Conservation (phyloP, 2,329 filamentous ascomycete species). For the Arthrobotrys sphaeroides region DNA sequence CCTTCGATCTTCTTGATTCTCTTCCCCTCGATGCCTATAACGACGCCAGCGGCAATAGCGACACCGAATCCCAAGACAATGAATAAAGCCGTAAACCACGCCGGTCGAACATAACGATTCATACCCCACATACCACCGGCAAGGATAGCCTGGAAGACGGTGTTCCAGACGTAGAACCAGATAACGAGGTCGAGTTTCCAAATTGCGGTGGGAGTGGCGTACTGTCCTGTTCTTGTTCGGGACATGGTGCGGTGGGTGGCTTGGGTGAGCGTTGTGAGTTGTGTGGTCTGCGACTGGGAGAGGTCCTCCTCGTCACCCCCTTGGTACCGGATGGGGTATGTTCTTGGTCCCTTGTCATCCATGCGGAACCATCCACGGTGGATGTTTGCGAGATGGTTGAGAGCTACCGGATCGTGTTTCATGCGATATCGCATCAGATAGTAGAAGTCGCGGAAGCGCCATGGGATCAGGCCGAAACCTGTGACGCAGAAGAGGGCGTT, state of each 20-base stretch:
- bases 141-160: conserved; percentile 76
- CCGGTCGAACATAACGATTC: conserved; percentile 76
- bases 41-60: conserved; percentile 73
- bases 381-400: conserved; percentile 77
- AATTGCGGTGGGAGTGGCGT: conserved; percentile 74
- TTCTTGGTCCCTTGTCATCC: conserved; percentile 67
- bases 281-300: conserved; percentile 60
- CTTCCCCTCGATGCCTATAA: conserved; percentile 77
- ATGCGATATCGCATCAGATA: conserved; percentile 74
- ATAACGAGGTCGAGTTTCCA: conserved; percentile 85
- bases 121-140: conserved; percentile 85
- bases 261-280: conserved; percentile 67
- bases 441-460: conserved; percentile 83
- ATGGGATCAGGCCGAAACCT: conserved; percentile 83
- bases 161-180: conserved; percentile 82
- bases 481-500: conserved; percentile 88
- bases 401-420: conserved; percentile 62
- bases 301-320: conserved; percentile 64
- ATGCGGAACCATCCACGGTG: conserved; percentile 80
- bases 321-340: conserved; percentile 57
- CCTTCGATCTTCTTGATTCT: conserved; percentile 77
- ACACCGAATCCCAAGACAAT: conserved; percentile 77
- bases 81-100: conserved; percentile 81
- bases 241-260: conserved; percentile 64
- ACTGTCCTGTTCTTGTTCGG: conserved; percentile 68